Base-by-base conservation (phyloP, 2,329 filamentous ascomycete species). In the Aspergillus fumigatiaffinis region DNA sequence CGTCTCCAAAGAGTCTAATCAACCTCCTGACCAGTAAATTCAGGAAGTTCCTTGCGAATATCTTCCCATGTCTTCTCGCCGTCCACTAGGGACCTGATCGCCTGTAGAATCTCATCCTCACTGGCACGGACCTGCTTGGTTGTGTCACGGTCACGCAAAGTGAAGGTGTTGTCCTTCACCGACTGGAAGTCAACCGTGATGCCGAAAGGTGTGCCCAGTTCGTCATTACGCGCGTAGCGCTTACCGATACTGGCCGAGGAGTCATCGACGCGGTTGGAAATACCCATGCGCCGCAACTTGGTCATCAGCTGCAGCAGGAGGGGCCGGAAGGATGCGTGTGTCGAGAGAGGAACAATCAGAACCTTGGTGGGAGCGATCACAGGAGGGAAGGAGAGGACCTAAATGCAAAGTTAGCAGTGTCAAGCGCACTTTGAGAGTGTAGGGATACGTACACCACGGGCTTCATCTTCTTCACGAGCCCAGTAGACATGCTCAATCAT, bases 151-250 rank as follows among this genome's bases (percentile, higher is more conserved):
- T 97, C 93, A 71, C 93, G 83, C 63, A 97, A 84, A 1, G 93
- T 97, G 71, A 95, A 85, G 7, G 89, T 89, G 71, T 85, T 85
- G 73, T 97, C 92, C 76, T 96, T 87, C 65, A 96, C 80, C 50
- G 91, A 95, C 81, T 97, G 91, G 84, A 97, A 97, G 76, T 97
- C 93, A 59, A 97, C 85, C 0, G 93, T 97, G 75, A 97, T 87
- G 71, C 92, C 93, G 63, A 97, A 87, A 7, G 93, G 91, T 48
- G 94, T 97, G 69, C 93, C 94, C 58, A 97, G 84, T 79, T 97
- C 93, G 75, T 97, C 93, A 73, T 97, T 97, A 68, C 94, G 87
- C 72, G 89, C 87, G 77, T 96, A 97, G 54, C 93, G 89, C 82
- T 96, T 96, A 73, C 93, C 93, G 67, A 97, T 97, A 61, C 87